Base-by-base conservation (phyloP, 495 filamentous ascomycete genomes). In the Lasiosphaeriaceae sp. region DNA sequence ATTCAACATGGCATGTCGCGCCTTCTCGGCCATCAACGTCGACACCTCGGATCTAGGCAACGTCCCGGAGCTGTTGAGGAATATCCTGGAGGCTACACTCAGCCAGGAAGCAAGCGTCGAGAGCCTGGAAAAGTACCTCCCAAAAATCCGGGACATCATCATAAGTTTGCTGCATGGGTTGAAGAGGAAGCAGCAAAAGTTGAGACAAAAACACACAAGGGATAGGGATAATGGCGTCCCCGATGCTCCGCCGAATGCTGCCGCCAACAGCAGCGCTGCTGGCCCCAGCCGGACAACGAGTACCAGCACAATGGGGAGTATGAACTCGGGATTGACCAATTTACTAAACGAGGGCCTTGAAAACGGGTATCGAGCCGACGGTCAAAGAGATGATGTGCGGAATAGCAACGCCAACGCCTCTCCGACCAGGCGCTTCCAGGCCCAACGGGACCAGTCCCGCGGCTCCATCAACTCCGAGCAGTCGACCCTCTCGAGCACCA, bases 1-100 rank as follows among this genome's bases (percentile, higher is more conserved):
- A 71, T 98, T 98, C 78, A 98, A 98, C 71, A 89, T 97, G 73
- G 94, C 94, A 8, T 97, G 92, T 71, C 87, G 94, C 39, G 92
- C 94, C 47, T 98, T 98, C 71, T 89, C 87, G 66, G 89, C 90
- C 39, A 97, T 98, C 65, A 92, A 93, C 34, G 93, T 98, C 49
- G 95, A 97, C 58, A 96, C 90, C 4, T 79, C 83, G 4, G 94
- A 98, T 71, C 80, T 98, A 16, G 94, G 94, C 47, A 95, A 95
- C 64, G 94, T 98, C 7, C 94, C 94, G 2, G 94, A 98, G 67
- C 77, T 91, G 49, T 71, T 98, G 21, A 86, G 94, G 57, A 83
- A 85, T 24, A 97, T 98, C 50, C 79, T 98, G 34, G 94, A 98
- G 73, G 90, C 96, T 50, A 97, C 95, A 0, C 78, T 98, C 17